Evolutionary conservation across 257 asterid species (phyloP).

Genomic region (Paraleonurus japonicus): DNA sequence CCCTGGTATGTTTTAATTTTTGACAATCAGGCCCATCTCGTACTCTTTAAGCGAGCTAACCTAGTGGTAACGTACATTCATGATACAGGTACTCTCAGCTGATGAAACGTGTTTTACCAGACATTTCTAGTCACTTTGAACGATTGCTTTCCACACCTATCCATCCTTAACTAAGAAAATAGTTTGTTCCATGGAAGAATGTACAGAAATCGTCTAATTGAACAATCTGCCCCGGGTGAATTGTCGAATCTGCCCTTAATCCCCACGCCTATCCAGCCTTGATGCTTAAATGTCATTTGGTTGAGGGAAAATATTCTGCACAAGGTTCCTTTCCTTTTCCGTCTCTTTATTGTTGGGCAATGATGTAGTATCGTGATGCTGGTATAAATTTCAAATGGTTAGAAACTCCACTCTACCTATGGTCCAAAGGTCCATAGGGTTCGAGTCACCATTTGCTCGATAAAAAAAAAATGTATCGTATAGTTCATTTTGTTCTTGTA

Average conservation of each 20-base stretch:
- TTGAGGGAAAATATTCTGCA: not conserved
- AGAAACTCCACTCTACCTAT: too few relatives aligned
- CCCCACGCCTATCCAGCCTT: not conserved
- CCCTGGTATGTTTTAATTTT: constrained; percentile 55
- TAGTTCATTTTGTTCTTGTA: not conserved
- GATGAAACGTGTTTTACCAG: constrained; percentile 74
- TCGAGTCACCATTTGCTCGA: too few relatives aligned
- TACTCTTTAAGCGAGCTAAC: not conserved
- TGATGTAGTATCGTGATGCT: not conserved
- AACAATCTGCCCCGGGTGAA: not conserved
- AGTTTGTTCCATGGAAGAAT: constrained; percentile 36
- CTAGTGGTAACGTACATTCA: not conserved
- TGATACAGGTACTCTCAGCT: constrained; percentile 68
- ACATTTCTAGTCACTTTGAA: constrained; percentile 71
- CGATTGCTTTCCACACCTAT: constrained; percentile 51
- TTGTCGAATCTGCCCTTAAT: not conserved
- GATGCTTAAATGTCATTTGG: not conserved
- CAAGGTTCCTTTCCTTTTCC: not conserved
- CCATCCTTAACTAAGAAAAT: constrained; percentile 33
- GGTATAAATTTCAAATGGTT: too few relatives aligned
- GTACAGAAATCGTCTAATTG: constrained; percentile 37
- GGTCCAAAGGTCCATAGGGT: too few relatives aligned
- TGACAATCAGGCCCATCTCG: not conserved
- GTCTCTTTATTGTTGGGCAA: not conserved
- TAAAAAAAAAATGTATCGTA: too few relatives aligned